phyloP scores from a whole-genome alignment of 306 rosid genomes.

The Datisca glomerata region DNA sequence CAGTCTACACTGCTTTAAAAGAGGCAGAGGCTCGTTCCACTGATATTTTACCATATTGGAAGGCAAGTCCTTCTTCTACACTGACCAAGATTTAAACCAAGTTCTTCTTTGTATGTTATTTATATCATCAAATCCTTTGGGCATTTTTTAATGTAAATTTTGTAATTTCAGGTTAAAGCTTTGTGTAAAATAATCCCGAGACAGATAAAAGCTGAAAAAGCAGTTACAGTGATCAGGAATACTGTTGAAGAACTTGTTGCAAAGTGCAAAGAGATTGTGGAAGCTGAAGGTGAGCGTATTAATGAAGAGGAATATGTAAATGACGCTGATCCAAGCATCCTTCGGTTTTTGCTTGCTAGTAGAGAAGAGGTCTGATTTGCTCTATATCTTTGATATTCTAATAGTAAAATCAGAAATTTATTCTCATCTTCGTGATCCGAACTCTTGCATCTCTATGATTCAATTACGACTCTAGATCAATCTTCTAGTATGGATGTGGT shows the following conservation, averaged over 20 bases:
- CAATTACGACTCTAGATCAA: too few relatives aligned
- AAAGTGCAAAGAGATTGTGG: conserved; percentile 84
- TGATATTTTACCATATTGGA: conserved; percentile 91
- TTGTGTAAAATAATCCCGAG: conserved; percentile 78
- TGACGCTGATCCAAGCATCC: conserved; percentile 81
- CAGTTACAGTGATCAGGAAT: conserved; percentile 53
- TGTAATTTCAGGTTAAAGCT: conserved; percentile 42
- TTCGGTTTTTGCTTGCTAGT: conserved; percentile 85
- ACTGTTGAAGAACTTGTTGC: conserved; percentile 84
- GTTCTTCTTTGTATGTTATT: conserved; percentile 4
- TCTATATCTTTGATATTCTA: too few relatives aligned
- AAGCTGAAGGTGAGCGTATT: conserved; percentile 80
- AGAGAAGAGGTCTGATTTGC: conserved; percentile 88
- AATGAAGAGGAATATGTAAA: conserved; percentile 74
- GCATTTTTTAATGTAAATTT: too few relatives aligned
- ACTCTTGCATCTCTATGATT: too few relatives aligned
- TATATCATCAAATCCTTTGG: too few relatives aligned
- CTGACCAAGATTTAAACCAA: not conserved
- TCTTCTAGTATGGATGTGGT: too few relatives aligned
- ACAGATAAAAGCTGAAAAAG: conserved; percentile 82
- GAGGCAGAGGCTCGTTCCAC: conserved; percentile 96
- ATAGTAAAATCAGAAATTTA: too few relatives aligned
- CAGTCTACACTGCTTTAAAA: conserved; percentile 90
- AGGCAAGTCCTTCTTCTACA: conserved; percentile 26
- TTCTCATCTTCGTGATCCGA: too few relatives aligned